Conservation (phyloP, 179 eudicot species). For the Beta lomatogona region DNA sequence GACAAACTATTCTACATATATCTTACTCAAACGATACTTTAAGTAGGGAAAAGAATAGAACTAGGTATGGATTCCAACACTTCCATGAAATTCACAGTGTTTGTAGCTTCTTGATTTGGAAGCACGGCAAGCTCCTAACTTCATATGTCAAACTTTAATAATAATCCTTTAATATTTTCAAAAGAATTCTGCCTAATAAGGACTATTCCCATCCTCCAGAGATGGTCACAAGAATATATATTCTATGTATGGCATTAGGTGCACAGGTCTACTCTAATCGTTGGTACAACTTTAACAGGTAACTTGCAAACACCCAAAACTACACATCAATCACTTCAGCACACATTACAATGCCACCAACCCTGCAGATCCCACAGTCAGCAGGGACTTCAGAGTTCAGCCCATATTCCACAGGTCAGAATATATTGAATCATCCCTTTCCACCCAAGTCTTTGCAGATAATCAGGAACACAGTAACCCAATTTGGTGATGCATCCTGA, state of each 20-base stretch:
- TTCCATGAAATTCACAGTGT: background rate
- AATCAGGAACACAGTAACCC: background rate
- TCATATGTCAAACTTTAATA: background rate
- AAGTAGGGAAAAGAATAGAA: background rate
- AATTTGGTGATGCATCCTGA: background rate
- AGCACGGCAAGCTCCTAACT: background rate
- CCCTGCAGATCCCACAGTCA: background rate
- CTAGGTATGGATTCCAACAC: no score
- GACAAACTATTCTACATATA: background rate
- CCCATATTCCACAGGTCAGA: background rate
- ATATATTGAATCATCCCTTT: background rate
- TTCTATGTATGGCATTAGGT: no score
- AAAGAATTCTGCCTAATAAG: background rate
- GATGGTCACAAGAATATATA: no score
- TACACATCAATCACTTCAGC: background rate
- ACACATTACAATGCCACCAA: background rate
- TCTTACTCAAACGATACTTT: background rate
- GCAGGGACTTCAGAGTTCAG: background rate
- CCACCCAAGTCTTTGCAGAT: background rate
- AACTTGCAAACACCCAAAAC: background rate
- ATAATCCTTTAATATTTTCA: background rate
- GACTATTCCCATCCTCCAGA: background rate
- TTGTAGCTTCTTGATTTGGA: background rate
- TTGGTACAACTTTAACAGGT: background rate
- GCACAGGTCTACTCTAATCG: background rate